These are phyloP conservation scores for Mycena albidolilacea DNA, from an alignment of 768 basidiomycete species.

Conservation along the genomic window DNA sequence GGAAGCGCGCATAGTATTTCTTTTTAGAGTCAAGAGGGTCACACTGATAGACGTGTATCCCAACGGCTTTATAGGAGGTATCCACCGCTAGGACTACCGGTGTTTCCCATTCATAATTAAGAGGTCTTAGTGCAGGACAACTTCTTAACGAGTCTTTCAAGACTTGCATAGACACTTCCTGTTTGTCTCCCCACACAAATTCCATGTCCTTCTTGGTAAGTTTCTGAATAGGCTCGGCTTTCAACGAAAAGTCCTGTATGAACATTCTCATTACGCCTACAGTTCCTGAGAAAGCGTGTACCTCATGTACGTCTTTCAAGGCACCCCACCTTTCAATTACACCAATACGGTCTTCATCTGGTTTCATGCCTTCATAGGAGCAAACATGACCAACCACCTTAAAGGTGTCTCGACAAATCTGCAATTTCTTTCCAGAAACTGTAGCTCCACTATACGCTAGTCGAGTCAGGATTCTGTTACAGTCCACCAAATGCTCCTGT, in stretches of 20 bases:
- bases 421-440: not conserved
- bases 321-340: constrained; percentile 7
- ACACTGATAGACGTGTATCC: not conserved
- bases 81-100: not conserved
- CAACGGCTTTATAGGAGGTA: not conserved
- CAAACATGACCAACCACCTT: not conserved
- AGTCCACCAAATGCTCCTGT: not conserved
- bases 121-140: not conserved
- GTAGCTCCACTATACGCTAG: not conserved
- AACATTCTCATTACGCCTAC: constrained; percentile 16
- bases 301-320: constrained; percentile 1
- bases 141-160: not conserved
- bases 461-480: not conserved
- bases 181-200: not conserved
- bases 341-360: not conserved
- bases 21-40: not conserved
- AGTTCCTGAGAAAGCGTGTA: constrained; percentile 2
- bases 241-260: not conserved
- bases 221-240: not conserved
- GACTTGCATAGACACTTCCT: not conserved
- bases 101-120: not conserved
- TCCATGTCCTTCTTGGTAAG: not conserved
- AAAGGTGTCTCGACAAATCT: not conserved
- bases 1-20: not conserved
- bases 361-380: not conserved